A percentile compares a stretch with the other conserved stretches of the same genome.
These are phyloP conservation scores for Backusella tarrabulga DNA, from an alignment of 192 early-diverging fungal genomes.

Conservation along the genomic window DNA sequence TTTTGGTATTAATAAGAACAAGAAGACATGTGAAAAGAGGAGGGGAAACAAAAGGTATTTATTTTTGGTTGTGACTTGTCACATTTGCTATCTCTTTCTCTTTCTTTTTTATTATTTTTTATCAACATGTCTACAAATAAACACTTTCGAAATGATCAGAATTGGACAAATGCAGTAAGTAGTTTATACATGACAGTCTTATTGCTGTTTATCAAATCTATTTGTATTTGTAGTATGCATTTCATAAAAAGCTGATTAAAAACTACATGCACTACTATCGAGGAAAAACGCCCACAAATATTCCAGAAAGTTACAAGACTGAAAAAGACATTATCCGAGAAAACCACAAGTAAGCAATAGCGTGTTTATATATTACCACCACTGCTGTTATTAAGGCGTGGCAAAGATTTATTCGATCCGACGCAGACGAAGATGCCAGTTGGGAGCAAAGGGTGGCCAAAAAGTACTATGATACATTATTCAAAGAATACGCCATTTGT, in stretches of 20 bases:
- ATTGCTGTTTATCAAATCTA: too few species aligned
- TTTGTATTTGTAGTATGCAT: conserved; percentile 36
- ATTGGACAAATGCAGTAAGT: conserved; percentile 47
- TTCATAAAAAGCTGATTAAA: conserved; percentile 60
- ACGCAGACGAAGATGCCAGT: conserved; percentile 31
- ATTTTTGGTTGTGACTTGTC: not conserved
- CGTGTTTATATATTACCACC: too few species aligned
- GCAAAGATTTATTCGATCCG: conserved; percentile 56
- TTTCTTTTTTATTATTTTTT: not conserved
- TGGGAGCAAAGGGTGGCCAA: conserved; percentile 82
- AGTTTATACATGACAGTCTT: not conserved
- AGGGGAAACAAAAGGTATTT: not conserved
- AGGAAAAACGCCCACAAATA: not conserved
- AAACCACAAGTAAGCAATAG: conserved; percentile 61
- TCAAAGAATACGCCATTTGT: conserved; percentile 80
- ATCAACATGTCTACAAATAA: conserved; percentile 15
- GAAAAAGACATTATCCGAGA: conserved; percentile 71
- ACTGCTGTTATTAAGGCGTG: too few species aligned
- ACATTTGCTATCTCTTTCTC: not conserved
- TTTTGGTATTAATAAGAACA: not conserved
- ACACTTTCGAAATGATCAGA: conserved; percentile 40
- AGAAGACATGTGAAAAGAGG: not conserved
- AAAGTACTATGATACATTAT: conserved; percentile 84
- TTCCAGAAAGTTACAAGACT: conserved; percentile 32
- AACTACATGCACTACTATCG: conserved; percentile 51